Percentiles rank a stretch among this genome's conserved stretches.
These are phyloP conservation scores for Colletotrichum lini DNA, from an alignment of 2,329 filamentous ascomycete species.

Conservation along the genomic window DNA sequence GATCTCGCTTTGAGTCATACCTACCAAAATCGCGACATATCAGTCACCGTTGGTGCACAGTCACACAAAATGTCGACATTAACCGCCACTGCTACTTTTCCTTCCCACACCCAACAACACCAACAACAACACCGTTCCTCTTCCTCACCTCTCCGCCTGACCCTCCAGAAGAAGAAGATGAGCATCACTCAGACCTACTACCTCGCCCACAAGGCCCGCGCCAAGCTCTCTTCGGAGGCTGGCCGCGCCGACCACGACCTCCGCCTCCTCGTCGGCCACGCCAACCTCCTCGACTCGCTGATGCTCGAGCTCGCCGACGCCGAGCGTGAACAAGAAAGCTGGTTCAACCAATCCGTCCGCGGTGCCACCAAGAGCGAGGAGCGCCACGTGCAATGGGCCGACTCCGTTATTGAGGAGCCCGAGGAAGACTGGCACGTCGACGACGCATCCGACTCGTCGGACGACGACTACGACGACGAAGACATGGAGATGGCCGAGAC, in stretches of 20 bases:
- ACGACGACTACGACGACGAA: conserved; percentile 68
- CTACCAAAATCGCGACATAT: conserved; percentile 41
- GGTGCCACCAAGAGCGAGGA: conserved; percentile 72
- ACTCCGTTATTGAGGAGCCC: conserved; percentile 80
- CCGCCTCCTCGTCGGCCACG: conserved; percentile 94
- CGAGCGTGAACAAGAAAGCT: conserved; percentile 94
- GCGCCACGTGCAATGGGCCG: conserved; percentile 89
- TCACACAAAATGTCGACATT: conserved; percentile 51
- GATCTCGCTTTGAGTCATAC: conserved; percentile 43
- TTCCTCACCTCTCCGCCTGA: conserved; percentile 56
- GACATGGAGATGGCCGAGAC: conserved; percentile 70
- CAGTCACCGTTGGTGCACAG: conserved; percentile 40
- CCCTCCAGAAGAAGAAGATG: conserved; percentile 79
- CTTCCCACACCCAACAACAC: conserved; percentile 32
- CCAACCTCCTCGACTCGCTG: conserved; percentile 95
- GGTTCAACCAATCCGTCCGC: conserved; percentile 97
- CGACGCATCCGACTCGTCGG: conserved; percentile 68
- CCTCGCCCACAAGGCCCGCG: conserved; percentile 95
- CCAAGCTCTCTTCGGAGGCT: conserved; percentile 95
- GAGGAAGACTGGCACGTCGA: conserved; percentile 80
- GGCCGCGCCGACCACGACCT: conserved; percentile 93
- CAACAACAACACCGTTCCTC: conserved; percentile 46
- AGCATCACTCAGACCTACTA: conserved; percentile 99
- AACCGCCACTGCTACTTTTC: conserved; percentile 43
- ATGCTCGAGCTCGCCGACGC: conserved; percentile 95